Conservation (phyloP, 2,329 filamentous ascomycete genomes). For the Neopestalotiopsis sp. region DNA sequence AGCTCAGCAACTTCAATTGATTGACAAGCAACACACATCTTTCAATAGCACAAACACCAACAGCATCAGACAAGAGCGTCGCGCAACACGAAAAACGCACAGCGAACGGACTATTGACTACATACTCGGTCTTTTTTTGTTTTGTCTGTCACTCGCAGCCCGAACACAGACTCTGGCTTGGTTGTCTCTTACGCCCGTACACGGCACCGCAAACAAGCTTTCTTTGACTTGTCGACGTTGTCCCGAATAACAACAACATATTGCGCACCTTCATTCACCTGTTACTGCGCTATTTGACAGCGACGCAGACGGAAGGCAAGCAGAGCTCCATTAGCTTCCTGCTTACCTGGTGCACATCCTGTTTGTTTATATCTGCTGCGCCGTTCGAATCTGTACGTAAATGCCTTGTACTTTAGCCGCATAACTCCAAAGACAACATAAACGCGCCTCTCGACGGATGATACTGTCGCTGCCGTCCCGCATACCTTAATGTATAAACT, state of each 20-base stretch:
- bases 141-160: not conserved
- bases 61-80: no score
- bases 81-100: no score
- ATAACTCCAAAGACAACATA: not conserved
- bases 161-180: not conserved
- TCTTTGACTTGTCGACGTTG: not conserved
- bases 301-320: not conserved
- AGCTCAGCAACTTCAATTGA: not conserved
- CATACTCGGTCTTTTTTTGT: not conserved
- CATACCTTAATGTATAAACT: not conserved
- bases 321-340: not conserved
- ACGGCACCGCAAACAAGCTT: not conserved
- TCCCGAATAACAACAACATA: not conserved
- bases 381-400: not conserved
- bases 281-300: not conserved
- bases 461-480: not conserved
- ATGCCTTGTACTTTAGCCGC: constrained; percentile 5
- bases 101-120: no score
- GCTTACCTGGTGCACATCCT: not conserved
- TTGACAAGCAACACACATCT: not conserved
- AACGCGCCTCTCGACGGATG: not conserved
- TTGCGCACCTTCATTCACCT: not conserved
- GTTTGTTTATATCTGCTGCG: not conserved
- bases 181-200: not conserved
- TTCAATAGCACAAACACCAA: no score